phyloP scores from a whole-genome alignment of 495 filamentous ascomycete species.

The Xylaria flabelliformis region DNA sequence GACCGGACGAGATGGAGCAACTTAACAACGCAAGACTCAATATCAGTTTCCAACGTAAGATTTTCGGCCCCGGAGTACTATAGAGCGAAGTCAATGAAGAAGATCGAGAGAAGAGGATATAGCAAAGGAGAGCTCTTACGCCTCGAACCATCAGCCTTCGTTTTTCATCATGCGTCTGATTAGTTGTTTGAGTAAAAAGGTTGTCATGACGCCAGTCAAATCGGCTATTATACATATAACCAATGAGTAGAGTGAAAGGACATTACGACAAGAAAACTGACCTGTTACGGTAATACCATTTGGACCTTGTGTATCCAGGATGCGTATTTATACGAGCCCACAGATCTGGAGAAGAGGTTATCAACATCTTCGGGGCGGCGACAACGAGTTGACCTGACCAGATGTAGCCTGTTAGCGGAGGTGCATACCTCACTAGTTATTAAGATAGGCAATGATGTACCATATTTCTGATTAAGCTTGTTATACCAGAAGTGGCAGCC shows the following conservation, averaged over 20 bases:
- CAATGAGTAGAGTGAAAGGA: neutral
- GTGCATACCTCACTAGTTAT: neutral
- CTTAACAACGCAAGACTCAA: slow-evolving; percentile 42
- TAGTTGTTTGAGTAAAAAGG: slow-evolving; percentile 44
- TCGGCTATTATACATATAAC: slow-evolving; percentile 10
- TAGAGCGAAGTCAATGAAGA: neutral
- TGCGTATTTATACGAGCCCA: slow-evolving; percentile 22
- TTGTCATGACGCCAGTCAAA: slow-evolving; percentile 43
- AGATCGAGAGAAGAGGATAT: neutral
- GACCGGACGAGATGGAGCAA: slow-evolving; percentile 39
- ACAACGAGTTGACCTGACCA: neutral
- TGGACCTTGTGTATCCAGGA: slow-evolving; percentile 36
- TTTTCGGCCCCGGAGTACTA: slow-evolving; percentile 56
- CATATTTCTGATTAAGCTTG: slow-evolving; percentile 15
- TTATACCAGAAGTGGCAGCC: slow-evolving; percentile 6
- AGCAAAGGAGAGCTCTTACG: slow-evolving; percentile 36
- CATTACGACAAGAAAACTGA: neutral
- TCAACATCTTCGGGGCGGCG: neutral
- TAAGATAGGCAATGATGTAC: neutral
- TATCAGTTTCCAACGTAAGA: slow-evolving; percentile 38
- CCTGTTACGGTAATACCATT: slow-evolving; percentile 40
- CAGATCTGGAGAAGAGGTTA: slow-evolving; percentile 15
- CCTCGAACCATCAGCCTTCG: slow-evolving; percentile 45
- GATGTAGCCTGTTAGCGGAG: neutral
- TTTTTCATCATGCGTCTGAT: slow-evolving; percentile 40